Base-by-base conservation (phyloP, 768 basidiomycete genomes). In the Auricularia heimuer region DNA sequence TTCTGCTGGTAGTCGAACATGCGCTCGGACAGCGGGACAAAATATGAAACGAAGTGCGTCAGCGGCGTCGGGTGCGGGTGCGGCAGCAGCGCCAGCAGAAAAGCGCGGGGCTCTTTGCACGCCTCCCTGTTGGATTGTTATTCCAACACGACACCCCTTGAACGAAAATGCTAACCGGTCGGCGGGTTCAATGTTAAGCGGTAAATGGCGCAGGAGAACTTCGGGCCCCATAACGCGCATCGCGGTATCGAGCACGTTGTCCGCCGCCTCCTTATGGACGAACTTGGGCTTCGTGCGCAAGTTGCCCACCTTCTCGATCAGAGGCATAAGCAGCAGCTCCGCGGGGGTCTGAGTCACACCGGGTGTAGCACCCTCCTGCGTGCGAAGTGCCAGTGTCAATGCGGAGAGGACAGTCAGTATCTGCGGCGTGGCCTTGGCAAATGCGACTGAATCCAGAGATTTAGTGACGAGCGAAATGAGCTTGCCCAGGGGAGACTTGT, bases 21-120 rank as follows among this genome's bases (percentile, higher is more conserved):
- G 18, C 86, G 82, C 74, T 98, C 95, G 61, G 94, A 97, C 61
- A 98, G 77, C 18, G 96, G 96, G 7, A 98, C 89, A 69, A 98
- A 98, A 74, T 91, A 92, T 2, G 84, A 83, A 39, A 92, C 81
- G 71, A 98, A 99, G 77, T 96, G 95, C 0, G 78, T 76, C 60
- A 98, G 79, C 1, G 87, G 88, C 2, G 95, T 89, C 1, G 88
- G 81, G 73, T 98, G 89, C 3, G 88, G 83, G 36, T 91, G 85
- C 12, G 87, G 75, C 62, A 99, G 84, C 64, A 98, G 81, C 2
- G 97, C 94, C 4, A 99, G 82, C 51, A 99, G 81, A 79, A 89
- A 97, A 12, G 95, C 97, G 62, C 92, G 87, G 12, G 95, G 94
- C 69, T 93, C 91, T 42, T 79, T 80, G 60, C 87, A 86, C n/a